Conservation (phyloP, 2,329 filamentous ascomycete species). For the Xylariomycetidae sp. region DNA sequence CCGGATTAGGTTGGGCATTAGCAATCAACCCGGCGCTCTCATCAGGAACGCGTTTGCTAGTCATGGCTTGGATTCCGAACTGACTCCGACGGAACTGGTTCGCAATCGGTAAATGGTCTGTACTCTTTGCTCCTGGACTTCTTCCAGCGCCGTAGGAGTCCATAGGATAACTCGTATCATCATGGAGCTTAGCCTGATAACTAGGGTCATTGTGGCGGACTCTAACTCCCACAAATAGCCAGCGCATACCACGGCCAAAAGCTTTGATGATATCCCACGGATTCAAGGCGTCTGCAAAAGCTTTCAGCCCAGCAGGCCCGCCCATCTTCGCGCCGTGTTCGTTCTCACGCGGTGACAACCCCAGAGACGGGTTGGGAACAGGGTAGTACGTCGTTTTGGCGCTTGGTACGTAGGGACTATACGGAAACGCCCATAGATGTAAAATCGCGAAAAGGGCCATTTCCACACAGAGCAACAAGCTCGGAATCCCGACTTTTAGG, state of each 20-base stretch:
- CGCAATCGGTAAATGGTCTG: conserved; percentile 35
- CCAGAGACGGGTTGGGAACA: conserved; percentile 34
- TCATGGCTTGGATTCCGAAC: conserved; percentile 19
- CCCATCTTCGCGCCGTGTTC: conserved; percentile 51
- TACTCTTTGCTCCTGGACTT: conserved; percentile 27
- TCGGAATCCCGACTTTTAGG: conserved; percentile 75
- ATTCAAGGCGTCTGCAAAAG: conserved; percentile 69
- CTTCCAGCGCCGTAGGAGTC: conserved; percentile 21
- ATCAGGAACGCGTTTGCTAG: conserved; percentile 20
- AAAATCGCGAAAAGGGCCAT: conserved; percentile 78
- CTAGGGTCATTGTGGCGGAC: conserved; percentile 49
- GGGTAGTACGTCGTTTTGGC: conserved; percentile 45
- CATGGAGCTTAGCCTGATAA: conserved; percentile 37
- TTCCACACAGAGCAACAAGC: conserved; percentile 73
- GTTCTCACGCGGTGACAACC: conserved; percentile 38
- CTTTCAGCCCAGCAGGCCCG: conserved; percentile 59
- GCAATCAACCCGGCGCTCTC: conserved; percentile 42
- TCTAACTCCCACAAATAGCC: conserved; percentile 73
- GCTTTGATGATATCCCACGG: conserved; percentile 81
- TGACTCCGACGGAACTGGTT: conserved; percentile 32
- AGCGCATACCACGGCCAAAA: conserved; percentile 70
- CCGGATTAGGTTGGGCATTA: conserved; percentile 31
- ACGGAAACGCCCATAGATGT: conserved; percentile 80
- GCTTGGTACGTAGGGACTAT: conserved; percentile 58
- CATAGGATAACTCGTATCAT: conserved; percentile 35